Evolutionary conservation across 2,329 filamentous ascomycete genomes (phyloP).

Genomic region (Sporothrix luriei): DNA sequence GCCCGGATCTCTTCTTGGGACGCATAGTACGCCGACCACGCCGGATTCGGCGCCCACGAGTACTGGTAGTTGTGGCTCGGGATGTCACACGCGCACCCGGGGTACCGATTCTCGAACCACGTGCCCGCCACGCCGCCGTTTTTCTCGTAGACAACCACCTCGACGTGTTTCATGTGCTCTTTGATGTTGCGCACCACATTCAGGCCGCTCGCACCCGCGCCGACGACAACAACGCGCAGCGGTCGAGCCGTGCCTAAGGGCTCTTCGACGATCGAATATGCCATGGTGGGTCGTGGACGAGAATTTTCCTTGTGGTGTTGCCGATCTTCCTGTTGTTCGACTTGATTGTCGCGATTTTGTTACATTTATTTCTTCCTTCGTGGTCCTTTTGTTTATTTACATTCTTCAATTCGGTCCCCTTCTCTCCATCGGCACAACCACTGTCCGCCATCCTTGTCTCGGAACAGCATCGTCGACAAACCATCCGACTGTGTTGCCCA

Average conservation of each 20-base stretch:
- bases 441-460: not conserved
- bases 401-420: too few relatives aligned
- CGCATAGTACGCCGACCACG: conserved; percentile 34
- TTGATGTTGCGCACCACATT: conserved; percentile 31
- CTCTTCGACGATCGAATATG: conserved; percentile 30
- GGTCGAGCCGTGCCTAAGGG: conserved; percentile 30
- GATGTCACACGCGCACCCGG: conserved; percentile 37
- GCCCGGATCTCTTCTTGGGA: conserved; percentile 31
- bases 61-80: conserved; percentile 35
- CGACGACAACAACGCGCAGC: conserved; percentile 46
- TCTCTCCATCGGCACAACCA: not conserved
- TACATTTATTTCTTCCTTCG: not conserved
- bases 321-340: too few relatives aligned
- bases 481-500: not conserved
- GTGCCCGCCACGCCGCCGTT: conserved; percentile 32
- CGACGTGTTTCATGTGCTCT: conserved; percentile 31
- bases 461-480: not conserved
- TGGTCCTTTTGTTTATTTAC: not conserved
- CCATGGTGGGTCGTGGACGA: not conserved
- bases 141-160: conserved; percentile 35
- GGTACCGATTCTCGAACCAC: conserved; percentile 37
- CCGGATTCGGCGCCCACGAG: conserved; percentile 34
- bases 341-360: too few relatives aligned
- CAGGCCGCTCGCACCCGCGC: conserved; percentile 44
- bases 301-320: not conserved